Percentiles rank a stretch among this genome's conserved stretches.
These are phyloP conservation scores for Fagopyrum homotropicum DNA, from an alignment of 148 eudicot species.

Conservation along the genomic window DNA sequence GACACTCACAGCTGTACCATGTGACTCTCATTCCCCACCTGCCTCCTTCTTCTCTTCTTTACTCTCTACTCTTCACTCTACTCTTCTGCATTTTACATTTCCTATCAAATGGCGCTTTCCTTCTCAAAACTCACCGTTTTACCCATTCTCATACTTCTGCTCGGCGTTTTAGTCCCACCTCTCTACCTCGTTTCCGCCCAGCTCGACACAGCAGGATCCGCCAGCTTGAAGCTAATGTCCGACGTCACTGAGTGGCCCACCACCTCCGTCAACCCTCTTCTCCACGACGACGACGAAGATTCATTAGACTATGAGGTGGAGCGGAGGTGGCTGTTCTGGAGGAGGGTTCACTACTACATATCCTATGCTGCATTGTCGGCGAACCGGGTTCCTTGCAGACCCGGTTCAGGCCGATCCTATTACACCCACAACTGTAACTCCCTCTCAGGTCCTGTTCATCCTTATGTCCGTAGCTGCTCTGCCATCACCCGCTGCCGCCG, in stretches of 20 bases:
- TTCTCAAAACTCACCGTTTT: not conserved
- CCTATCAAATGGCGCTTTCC: not conserved
- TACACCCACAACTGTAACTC: constrained; percentile 60
- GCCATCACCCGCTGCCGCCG: constrained; percentile 70
- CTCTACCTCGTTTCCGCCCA: not conserved
- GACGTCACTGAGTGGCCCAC: not conserved
- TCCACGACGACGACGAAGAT: not conserved
- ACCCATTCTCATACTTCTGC: not conserved
- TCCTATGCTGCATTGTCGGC: constrained; percentile 77
- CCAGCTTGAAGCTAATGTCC: too few relatives aligned
- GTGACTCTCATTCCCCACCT: too few relatives aligned
- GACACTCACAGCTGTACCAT: too few relatives aligned
- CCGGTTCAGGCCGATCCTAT: constrained; percentile 84
- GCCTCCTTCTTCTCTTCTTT: too few relatives aligned
- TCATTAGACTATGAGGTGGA: not conserved
- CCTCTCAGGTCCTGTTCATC: constrained; percentile 50
- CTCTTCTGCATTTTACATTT: too few relatives aligned
- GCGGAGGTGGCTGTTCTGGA: constrained; percentile 56
- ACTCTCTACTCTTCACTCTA: too few relatives aligned
- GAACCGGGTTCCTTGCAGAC: constrained; percentile 64
- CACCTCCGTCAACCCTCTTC: not conserved
- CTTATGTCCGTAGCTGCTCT: constrained; percentile 77
- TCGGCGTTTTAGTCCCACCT: not conserved
- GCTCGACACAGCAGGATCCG: not conserved
- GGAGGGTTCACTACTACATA: constrained; percentile 40